Percentiles rank a stretch among this genome's conserved stretches.
Conservation (phyloP, 352 stramenopile species). For the Peronospora destructor region DNA sequence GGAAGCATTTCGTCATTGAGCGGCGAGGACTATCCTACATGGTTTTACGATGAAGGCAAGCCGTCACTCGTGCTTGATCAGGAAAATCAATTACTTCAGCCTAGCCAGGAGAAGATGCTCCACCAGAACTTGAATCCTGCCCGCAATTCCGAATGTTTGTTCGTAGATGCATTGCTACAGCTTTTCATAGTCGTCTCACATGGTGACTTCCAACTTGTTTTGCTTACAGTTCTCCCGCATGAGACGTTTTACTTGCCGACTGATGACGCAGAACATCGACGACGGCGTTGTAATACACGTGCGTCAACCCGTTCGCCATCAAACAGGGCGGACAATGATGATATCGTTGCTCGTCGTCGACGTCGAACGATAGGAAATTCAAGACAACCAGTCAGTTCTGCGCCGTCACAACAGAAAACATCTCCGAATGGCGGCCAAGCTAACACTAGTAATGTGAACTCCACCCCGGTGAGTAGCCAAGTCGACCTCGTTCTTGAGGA, state of each 20-base stretch:
- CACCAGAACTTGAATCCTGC: background rate
- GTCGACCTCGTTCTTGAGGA: conserved; percentile 29
- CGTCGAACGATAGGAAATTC: conserved; percentile 26
- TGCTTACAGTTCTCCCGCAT: conserved; percentile 18
- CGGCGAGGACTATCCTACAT: conserved; percentile 14
- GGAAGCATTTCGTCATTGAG: conserved; percentile 18
- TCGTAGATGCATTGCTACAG: background rate
- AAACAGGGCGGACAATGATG: conserved; percentile 7
- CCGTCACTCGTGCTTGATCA: conserved; percentile 7
- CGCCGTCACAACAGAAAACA: conserved; percentile 3
- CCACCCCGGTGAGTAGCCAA: conserved; percentile 19
- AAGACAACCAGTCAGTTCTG: conserved; percentile 14
- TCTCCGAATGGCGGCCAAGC: conserved; percentile 6
- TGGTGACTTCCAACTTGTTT: background rate
- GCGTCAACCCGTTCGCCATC: conserved; percentile 7
- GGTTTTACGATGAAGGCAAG: conserved; percentile 21
- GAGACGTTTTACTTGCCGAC: conserved; percentile 24
- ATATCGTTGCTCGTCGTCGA: conserved; percentile 13
- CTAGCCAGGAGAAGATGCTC: background rate
- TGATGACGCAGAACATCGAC: conserved; percentile 15
- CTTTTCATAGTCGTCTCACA: conserved; percentile 7
- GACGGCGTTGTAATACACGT: conserved; percentile 20
- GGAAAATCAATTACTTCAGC: conserved; percentile 2
- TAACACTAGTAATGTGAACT: conserved; percentile 7
- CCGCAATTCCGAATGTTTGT: conserved; percentile 24